A percentile compares a stretch with the other conserved stretches of the same genome.
Evolutionary conservation across 2,329 filamentous ascomycete genomes (phyloP).

Genomic region (Alternaria gansuensis): DNA sequence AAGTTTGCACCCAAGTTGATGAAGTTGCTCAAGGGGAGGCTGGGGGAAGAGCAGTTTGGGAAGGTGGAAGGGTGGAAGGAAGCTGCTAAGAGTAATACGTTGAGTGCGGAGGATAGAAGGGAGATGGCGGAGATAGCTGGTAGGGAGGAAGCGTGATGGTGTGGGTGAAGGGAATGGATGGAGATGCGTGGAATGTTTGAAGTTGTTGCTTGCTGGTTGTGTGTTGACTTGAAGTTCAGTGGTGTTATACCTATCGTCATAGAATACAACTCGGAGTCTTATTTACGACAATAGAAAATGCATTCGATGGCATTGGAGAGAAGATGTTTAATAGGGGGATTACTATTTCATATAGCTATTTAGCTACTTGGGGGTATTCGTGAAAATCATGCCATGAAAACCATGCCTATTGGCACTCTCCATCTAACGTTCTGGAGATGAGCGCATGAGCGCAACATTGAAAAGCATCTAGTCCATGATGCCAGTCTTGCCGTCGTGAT

Average conservation of each 20-base stretch:
- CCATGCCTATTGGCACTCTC: neutral
- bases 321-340: neutral
- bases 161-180: too few species aligned
- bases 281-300: neutral
- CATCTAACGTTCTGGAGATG: neutral
- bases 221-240: too few species aligned
- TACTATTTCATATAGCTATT: constrained; percentile 19
- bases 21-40: constrained; percentile 44
- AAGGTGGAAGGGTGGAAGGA: constrained; percentile 52
- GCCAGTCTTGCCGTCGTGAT: constrained; percentile 64
- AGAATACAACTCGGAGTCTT: too few species aligned
- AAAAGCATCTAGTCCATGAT: constrained; percentile 58
- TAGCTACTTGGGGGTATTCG: constrained; percentile 17
- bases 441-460: neutral
- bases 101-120: constrained; percentile 45
- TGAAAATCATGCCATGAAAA: constrained; percentile 12
- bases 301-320: neutral
- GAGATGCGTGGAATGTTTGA: too few species aligned
- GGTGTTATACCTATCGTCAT: too few species aligned
- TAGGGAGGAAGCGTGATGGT: too few species aligned
- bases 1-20: constrained; percentile 54
- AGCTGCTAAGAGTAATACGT: constrained; percentile 43
- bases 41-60: constrained; percentile 38
- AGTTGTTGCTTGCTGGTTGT: too few species aligned
- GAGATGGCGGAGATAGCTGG: constrained; percentile 46